Evolutionary conservation across 1,139 yeast genomes (phyloP).

Genomic region (Pichia terricola): DNA sequence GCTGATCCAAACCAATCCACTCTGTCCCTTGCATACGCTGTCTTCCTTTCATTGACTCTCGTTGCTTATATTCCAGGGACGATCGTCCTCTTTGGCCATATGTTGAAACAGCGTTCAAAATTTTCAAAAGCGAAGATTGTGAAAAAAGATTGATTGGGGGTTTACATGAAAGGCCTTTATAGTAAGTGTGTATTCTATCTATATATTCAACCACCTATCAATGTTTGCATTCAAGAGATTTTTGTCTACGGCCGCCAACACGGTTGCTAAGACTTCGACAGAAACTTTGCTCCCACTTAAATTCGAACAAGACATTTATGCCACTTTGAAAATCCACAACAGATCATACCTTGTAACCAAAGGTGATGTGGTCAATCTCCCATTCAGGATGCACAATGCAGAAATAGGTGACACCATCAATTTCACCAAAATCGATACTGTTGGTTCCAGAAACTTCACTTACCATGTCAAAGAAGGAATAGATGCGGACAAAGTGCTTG

Average conservation of each 20-base stretch:
- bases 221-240: conserved; percentile 5
- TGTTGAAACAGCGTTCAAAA: conserved; percentile 65
- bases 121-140: not conserved
- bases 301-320: conserved; percentile 63
- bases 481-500: conserved; percentile 43
- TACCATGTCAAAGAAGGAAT: conserved; percentile 42
- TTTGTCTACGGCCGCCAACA: conserved; percentile 2
- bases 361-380: conserved; percentile 77
- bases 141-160: too few relatives aligned
- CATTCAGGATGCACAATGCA: conserved; percentile 65
- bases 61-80: conserved; percentile 77
- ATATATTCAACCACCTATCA: not conserved
- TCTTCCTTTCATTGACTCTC: conserved; percentile 26
- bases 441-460: conserved; percentile 83
- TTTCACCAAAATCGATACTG: conserved; percentile 64
- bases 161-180: too few relatives aligned
- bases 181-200: not conserved
- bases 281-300: conserved; percentile 32
- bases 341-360: conserved; percentile 83
- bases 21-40: conserved; percentile 33
- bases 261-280: not conserved
- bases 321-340: conserved; percentile 72
- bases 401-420: conserved; percentile 71
- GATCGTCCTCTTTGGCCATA: conserved; percentile 74
- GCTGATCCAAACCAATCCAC: too few relatives aligned